Evolutionary conservation across 495 filamentous ascomycete species (phyloP), one percentile per base, ranked within the genome.

Genomic region (Trypethelium eluteriae): DNA sequence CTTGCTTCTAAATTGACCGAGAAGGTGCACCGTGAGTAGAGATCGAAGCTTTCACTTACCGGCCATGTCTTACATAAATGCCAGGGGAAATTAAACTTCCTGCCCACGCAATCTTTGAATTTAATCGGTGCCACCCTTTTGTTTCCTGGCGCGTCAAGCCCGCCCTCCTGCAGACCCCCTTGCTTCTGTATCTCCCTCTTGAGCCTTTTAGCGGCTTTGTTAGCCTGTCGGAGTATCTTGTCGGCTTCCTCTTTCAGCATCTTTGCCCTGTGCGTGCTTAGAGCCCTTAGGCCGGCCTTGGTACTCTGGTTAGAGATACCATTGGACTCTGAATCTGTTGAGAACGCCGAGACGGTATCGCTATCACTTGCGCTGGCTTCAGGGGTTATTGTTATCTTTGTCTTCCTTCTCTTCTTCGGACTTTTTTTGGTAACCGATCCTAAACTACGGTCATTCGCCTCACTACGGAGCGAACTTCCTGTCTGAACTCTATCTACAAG

Each of bases 81-180:
- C 69, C 85, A 93, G 3, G 91, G 90, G 69, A 95, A 93, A 76
- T 83, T 90, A 72, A 93, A 95, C 74, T 92, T 93, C 62, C 91
- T 83, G 38, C 89, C 89, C 38, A 95, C 85, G 16, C 90, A 90
- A 74, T 95, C 91, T 74, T 92, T 92, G 78, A 93, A 93, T 71
- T 89, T 89, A 76, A 95, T 81, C 7, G 83, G 82, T 63, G 82
- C 76, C 71, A 83, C 81, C 61, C 73, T 71, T 36, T 64, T 66
- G 47, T 76, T 75, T 10, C 71, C 70, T 46, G 39, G 32, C 3
- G 74, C 73, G 62, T 82, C 82, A 65, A 79, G 81, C n/a, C 74
- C 78, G 2, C 67, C 74, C 62, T 84, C 84, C 75, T 69, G 82
- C 83, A 5, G 25, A 25, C 25, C 25, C 25, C 25, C 25, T 25